Conservation (phyloP, 495 filamentous ascomycete genomes). For the Niebla homalea region DNA sequence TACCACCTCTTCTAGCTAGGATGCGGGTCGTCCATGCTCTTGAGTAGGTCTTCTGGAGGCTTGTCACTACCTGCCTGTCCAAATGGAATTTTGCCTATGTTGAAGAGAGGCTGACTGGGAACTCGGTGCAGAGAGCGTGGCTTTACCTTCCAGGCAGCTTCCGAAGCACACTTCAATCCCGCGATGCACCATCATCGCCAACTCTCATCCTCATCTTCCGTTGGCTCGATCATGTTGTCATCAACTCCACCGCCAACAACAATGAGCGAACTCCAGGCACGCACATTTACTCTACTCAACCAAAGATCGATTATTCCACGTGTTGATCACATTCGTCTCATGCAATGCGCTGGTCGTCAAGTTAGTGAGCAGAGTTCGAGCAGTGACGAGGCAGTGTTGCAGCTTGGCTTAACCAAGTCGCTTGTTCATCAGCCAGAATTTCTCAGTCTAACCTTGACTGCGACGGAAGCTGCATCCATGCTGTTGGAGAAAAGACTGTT, state of each 20-base stretch:
- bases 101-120: too few species aligned
- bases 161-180: conserved; percentile 52
- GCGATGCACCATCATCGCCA: conserved; percentile 32
- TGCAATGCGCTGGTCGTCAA: conserved; percentile 69
- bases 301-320: conserved; percentile 59
- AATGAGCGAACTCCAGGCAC: conserved; percentile 61
- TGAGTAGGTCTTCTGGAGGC: conserved; percentile 21
- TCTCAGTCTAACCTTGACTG: conserved; percentile 72
- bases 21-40: conserved; percentile 59
- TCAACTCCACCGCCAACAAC: conserved; percentile 66
- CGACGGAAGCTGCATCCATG: conserved; percentile 71
- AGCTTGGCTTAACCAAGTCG: conserved; percentile 52
- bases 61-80: too few species aligned
- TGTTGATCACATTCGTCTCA: conserved; percentile 53
- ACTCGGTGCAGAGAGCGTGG: conserved; percentile 37
- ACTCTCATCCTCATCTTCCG: conserved; percentile 33
- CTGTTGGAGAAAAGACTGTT: conserved; percentile 67
- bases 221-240: conserved; percentile 33
- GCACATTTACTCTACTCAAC: conserved; percentile 66
- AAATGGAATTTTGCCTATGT: too few species aligned
- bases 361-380: conserved; percentile 25
- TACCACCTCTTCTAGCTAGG: background rate
- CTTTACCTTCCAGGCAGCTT: conserved; percentile 69
- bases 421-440: conserved; percentile 66
- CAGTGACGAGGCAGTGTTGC: conserved; percentile 42